Percentiles rank a stretch among this genome's conserved stretches.
Conservation (phyloP, 441 rosid genomes). For the Euphorbia neoarborescens region DNA sequence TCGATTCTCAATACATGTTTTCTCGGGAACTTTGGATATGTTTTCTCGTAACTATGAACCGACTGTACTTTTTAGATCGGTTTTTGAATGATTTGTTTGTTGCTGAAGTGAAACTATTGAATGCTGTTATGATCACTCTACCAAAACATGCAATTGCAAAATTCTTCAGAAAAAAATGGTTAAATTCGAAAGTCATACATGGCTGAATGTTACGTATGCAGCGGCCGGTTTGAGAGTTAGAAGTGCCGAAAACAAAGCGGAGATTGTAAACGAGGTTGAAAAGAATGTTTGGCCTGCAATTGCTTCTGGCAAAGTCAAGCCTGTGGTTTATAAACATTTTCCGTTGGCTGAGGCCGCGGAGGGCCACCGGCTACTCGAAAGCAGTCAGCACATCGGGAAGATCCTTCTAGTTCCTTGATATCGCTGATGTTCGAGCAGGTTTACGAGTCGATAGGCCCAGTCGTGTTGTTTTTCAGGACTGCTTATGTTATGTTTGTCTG, state of each 20-base stretch:
- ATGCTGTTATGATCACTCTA: neutral
- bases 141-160: neutral
- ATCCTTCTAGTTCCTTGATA: slow-evolving; percentile 50
- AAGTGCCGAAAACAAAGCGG: slow-evolving; percentile 55
- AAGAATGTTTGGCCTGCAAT: slow-evolving; percentile 78
- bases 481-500: neutral
- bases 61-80: neutral
- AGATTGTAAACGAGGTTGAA: slow-evolving; percentile 60
- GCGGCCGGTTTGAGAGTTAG: slow-evolving; percentile 65
- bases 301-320: slow-evolving; percentile 57
- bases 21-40: neutral
- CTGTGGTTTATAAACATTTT: slow-evolving; percentile 44
- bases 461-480: neutral
- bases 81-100: neutral
- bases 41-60: neutral
- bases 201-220: slow-evolving; percentile 19
- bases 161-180: too few species aligned
- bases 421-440: neutral
- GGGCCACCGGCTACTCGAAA: slow-evolving; percentile 66
- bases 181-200: neutral
- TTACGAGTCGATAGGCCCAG: too few species aligned
- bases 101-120: neutral
- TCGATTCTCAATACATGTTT: too few species aligned
- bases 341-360: slow-evolving; percentile 59
- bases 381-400: slow-evolving; percentile 66